A percentile compares a stretch with the other conserved stretches of the same genome.
Evolutionary conservation across 1,284 basidiomycete species (phyloP).

Genomic region (Ganoderma meredithae): DNA sequence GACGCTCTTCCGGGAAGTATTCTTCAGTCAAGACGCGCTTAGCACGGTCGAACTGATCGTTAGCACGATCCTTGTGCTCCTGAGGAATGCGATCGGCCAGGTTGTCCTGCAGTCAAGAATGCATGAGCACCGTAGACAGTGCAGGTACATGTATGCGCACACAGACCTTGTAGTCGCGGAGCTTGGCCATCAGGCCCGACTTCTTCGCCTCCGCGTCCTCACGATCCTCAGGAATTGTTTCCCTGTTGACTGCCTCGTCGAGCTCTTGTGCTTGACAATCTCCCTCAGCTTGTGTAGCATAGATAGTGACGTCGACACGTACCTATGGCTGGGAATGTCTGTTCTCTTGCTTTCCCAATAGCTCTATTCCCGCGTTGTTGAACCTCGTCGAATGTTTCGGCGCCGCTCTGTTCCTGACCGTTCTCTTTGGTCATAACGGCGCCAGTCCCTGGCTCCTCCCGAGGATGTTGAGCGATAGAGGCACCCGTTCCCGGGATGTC

Average conservation of each 20-base stretch:
- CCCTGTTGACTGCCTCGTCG: conserved; percentile 36
- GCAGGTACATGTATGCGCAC: conserved; percentile 22
- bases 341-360: conserved; percentile 31
- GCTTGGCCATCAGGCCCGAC: conserved; percentile 54
- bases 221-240: conserved; percentile 42
- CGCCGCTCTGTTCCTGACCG: conserved; percentile 46
- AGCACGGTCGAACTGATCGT: conserved; percentile 59
- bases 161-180: conserved; percentile 48
- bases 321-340: not conserved
- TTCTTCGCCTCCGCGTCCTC: conserved; percentile 60
- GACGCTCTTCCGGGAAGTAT: conserved; percentile 87
- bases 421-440: conserved; percentile 40
- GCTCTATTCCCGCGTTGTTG: conserved; percentile 33
- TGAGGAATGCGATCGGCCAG: conserved; percentile 61
- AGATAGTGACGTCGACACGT: not conserved
- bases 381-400: conserved; percentile 37
- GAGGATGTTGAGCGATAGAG: conserved; percentile 55
- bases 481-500: conserved; percentile 54
- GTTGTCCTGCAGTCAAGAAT: conserved; percentile 45
- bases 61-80: conserved; percentile 65
- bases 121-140: not conserved
- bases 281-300: conserved; percentile 32
- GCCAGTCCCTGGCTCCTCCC: conserved; percentile 39
- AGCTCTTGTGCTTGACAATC: conserved; percentile 45
- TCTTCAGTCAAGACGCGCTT: conserved; percentile 78